These are phyloP conservation scores for Magnolia sinica DNA, from an alignment of 164 flowering plant genomes.

Conservation along the genomic window DNA sequence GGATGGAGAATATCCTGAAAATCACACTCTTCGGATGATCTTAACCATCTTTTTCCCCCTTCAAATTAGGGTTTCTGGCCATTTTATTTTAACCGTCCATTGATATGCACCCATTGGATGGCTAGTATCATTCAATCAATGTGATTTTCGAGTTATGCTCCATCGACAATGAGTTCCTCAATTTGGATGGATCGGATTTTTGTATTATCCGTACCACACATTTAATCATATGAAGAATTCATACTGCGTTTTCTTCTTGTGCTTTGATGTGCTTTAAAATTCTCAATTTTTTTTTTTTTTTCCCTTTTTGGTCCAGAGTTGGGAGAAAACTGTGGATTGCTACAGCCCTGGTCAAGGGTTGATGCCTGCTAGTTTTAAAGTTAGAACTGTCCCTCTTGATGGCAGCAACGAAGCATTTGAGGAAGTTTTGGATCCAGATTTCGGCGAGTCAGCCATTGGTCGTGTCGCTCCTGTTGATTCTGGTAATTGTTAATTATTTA, in stretches of 20 bases:
- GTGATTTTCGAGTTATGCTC: too few species aligned
- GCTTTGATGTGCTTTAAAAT: background rate
- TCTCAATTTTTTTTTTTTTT: background rate
- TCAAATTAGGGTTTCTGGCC: too few species aligned
- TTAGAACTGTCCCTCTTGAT: constrained; percentile 71
- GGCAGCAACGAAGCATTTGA: constrained; percentile 54
- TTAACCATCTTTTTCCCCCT: too few species aligned
- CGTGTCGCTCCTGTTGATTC: constrained; percentile 99
- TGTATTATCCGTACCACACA: too few species aligned
- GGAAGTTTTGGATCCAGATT: constrained; percentile 92
- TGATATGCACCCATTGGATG: too few species aligned
- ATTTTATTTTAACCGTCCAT: too few species aligned
- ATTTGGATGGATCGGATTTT: too few species aligned
- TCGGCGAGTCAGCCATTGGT: constrained; percentile 97
- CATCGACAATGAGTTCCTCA: too few species aligned
- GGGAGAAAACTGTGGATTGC: constrained; percentile 99
- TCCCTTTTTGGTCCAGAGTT: constrained; percentile 46
- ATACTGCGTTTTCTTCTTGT: background rate
- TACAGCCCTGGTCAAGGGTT: constrained; percentile 93
- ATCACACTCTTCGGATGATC: too few species aligned
- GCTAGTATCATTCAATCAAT: too few species aligned
- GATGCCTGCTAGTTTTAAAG: constrained; percentile 98
- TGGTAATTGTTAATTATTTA: constrained; percentile 37
- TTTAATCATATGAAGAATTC: background rate
- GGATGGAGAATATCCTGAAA: too few species aligned